Base-by-base conservation (phyloP, 108 stramenopile species). In the Bacterosira constricta region DNA sequence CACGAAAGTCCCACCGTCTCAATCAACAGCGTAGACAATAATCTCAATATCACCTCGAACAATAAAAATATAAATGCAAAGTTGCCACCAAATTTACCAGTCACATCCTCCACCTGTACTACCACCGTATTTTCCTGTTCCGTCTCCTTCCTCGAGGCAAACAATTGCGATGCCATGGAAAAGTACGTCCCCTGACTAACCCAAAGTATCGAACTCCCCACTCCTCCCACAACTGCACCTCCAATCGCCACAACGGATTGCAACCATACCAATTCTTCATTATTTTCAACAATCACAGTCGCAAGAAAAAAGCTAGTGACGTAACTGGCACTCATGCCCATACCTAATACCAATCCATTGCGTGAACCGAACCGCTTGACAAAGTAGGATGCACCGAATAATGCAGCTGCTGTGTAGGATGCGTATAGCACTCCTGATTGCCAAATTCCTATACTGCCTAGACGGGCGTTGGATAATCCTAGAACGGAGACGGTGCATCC, bases 101-200 rank as follows among this genome's bases (percentile, higher is more conserved):
- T 92, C 13, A 86, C 81, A 37, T 76, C 68, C 26, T 83, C 77
- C 1, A 56, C 27, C 4, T 18, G 2, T 18, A 1, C 8, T 23
- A 18, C 25, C 39, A 17, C 62, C 15, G 46, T 23, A 13, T 29
- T 23, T 17, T 60, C 30, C 8, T 21, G 49, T 26, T 20, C 12
- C 17, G 18, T 44, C 29, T 12, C 32, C 54, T 34, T 8, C 52
- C 35, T 47, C 23, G 4, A 9, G 5, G 90, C 87, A 77, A 89
- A 83, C 17, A 85, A 70, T 63, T 80, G 73, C 12, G 87, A 84
- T 4, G 89, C 78, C 4, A 30, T 73, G 0, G 78, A 38, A 72
- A 94, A 91, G 81, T 87, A 94, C 34, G 86, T 63, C 0, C 93
- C 93, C 61, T 94, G 93, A 15, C 88, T 81, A 17, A 86, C 89